These are phyloP conservation scores for Xylaria telfairii DNA, from an alignment of 495 filamentous ascomycete genomes.

Conservation along the genomic window DNA sequence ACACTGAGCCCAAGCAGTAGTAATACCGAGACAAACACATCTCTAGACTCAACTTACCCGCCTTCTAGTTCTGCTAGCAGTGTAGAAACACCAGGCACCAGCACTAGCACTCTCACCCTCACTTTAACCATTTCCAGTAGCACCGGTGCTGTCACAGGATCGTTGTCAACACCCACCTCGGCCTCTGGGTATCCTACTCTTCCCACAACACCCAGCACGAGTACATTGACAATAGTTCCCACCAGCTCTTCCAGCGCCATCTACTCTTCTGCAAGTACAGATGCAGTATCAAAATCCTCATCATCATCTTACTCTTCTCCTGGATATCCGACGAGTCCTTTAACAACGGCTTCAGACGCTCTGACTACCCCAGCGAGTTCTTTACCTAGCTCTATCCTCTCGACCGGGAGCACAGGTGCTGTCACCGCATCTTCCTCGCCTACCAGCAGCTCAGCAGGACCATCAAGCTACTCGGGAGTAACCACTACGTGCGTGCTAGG, in stretches of 20 bases:
- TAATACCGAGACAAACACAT: not conserved
- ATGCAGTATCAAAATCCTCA: conserved; percentile 17
- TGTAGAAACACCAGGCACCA: not conserved
- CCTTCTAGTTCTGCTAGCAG: not conserved
- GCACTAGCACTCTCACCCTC: conserved; percentile 26
- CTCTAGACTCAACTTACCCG: not conserved
- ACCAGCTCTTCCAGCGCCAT: conserved; percentile 16
- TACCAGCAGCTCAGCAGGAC: not conserved
- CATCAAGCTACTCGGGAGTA: conserved; percentile 3
- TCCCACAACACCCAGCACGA: not conserved
- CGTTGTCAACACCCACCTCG: not conserved
- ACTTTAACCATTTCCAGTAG: conserved; percentile 1
- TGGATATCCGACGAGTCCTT: conserved; percentile 25
- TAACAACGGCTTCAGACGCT: conserved; percentile 19
- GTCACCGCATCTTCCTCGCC: conserved; percentile 25
- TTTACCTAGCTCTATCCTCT: conserved; percentile 19
- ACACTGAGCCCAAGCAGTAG: not conserved
- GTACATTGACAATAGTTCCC: conserved; percentile 3
- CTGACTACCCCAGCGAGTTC: conserved; percentile 3
- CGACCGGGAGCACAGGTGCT: conserved; percentile 27
- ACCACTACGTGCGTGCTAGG: conserved; percentile 18
- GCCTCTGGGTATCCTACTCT: not conserved
- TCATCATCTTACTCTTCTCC: not conserved
- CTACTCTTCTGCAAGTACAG: conserved; percentile 22
- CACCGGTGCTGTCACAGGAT: conserved; percentile 29